phyloP scores from a whole-genome alignment of 768 basidiomycete genomes.

The Leccinum broughii region DNA sequence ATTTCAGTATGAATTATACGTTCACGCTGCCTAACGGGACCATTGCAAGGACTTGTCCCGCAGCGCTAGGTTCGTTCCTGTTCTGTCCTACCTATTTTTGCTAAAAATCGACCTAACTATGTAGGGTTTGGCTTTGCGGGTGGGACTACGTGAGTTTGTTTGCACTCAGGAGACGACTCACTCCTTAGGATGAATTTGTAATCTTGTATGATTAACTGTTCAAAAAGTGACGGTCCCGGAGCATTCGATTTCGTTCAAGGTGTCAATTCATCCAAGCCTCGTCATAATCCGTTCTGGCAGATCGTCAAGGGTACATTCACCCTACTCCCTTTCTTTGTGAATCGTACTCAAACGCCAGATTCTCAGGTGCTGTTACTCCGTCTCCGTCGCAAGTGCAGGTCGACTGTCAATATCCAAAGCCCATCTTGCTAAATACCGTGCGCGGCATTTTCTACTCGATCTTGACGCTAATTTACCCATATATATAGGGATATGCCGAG shows the following conservation, averaged over 20 bases:
- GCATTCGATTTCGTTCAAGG: slow-evolving; percentile 79
- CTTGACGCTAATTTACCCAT: slow-evolving; percentile 20
- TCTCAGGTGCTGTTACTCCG: slow-evolving; percentile 51
- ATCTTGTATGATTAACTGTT: neutral
- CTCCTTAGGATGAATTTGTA: neutral
- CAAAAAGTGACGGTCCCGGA: slow-evolving; percentile 64
- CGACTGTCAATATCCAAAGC: slow-evolving; percentile 76
- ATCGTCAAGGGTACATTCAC: slow-evolving; percentile 60
- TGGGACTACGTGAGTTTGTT: slow-evolving; percentile 69
- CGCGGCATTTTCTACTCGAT: neutral
- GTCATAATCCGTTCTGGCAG: slow-evolving; percentile 77
- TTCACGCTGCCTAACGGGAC: slow-evolving; percentile 70
- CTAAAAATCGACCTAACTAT: neutral
- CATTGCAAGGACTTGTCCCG: slow-evolving; percentile 68
- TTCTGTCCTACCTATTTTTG: neutral
- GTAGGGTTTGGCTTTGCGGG: slow-evolving; percentile 75
- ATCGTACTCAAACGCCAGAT: neutral
- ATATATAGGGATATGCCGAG: slow-evolving; percentile 56
- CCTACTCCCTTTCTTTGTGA: neutral
- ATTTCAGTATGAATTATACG: slow-evolving; percentile 56
- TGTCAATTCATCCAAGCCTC: slow-evolving; percentile 56
- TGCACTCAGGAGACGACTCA: neutral
- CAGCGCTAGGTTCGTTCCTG: slow-evolving; percentile 62
- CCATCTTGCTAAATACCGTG: slow-evolving; percentile 69
- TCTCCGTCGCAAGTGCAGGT: slow-evolving; percentile 58